Evolutionary conservation across 2,329 filamentous ascomycete genomes (phyloP).

Genomic region (Thielaviopsis punctulata): DNA sequence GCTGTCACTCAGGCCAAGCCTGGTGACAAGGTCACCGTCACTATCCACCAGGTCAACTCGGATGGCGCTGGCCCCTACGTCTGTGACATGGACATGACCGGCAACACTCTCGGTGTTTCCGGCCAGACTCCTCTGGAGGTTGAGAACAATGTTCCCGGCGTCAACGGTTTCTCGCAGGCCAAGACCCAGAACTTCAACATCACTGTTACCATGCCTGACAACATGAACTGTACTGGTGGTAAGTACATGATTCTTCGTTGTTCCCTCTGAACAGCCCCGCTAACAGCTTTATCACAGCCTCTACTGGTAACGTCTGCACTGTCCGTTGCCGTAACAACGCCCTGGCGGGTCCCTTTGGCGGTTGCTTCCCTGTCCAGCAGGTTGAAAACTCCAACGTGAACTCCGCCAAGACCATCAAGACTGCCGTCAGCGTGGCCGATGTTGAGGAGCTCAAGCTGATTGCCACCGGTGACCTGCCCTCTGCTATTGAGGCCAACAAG

Average conservation of each 20-base stretch:
- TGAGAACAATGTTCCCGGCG: constrained; percentile 40
- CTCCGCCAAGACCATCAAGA: constrained; percentile 27
- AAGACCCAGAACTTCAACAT: constrained; percentile 40
- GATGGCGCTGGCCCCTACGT: constrained; percentile 37
- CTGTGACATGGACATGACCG: constrained; percentile 34
- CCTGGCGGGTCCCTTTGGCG: constrained; percentile 37
- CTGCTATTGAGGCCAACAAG: constrained; percentile 25
- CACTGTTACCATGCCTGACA: constrained; percentile 33
- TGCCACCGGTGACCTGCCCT: constrained; percentile 32
- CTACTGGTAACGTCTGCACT: constrained; percentile 41
- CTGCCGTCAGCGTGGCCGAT: constrained; percentile 26
- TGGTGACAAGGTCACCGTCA: constrained; percentile 27
- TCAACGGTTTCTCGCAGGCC: constrained; percentile 38
- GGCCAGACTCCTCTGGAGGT: constrained; percentile 27
- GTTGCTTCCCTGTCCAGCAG: constrained; percentile 42
- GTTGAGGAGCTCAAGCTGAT: constrained; percentile 31
- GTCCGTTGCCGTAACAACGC: constrained; percentile 42
- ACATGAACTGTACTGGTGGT: constrained; percentile 34
- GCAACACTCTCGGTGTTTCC: constrained; percentile 23
- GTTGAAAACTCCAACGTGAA: constrained; percentile 28
- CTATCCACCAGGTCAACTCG: constrained; percentile 36
- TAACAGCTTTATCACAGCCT: constrained; percentile 19
- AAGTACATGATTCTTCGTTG: constrained; percentile 14
- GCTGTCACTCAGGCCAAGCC: constrained; percentile 32
- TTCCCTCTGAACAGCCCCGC: neutral